Percentiles rank a stretch among this genome's conserved stretches.
phyloP scores from a whole-genome alignment of 768 basidiomycete genomes.

The Heimioporus sp. region DNA sequence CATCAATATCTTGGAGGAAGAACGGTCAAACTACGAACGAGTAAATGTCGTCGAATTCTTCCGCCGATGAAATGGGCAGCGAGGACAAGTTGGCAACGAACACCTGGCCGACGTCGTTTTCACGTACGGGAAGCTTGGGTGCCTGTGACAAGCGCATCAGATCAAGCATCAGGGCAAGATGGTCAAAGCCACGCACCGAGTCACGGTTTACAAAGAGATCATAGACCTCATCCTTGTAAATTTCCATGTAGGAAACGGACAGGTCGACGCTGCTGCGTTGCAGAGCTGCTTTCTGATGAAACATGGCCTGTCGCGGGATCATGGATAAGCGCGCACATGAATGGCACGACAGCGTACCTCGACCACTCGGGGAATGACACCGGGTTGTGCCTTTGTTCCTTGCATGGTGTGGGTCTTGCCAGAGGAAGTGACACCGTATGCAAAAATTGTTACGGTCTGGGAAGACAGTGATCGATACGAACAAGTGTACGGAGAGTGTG shows the following conservation, averaged over 20 bases:
- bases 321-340: not conserved
- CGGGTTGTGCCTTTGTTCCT: slow-evolving; percentile 68
- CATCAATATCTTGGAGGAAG: not conserved
- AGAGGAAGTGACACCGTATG: slow-evolving; percentile 88
- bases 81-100: slow-evolving; percentile 52
- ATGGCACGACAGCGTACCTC: slow-evolving; percentile 42
- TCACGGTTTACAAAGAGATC: slow-evolving; percentile 78
- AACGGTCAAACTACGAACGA: slow-evolving; percentile 34
- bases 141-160: slow-evolving; percentile 32
- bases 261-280: slow-evolving; percentile 45
- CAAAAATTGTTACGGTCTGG: slow-evolving; percentile 84
- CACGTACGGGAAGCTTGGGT: slow-evolving; percentile 54
- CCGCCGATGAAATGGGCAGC: slow-evolving; percentile 35
- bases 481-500: not conserved
- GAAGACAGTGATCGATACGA: not conserved
- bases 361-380: slow-evolving; percentile 84
- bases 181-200: slow-evolving; percentile 42
- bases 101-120: slow-evolving; percentile 50
- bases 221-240: slow-evolving; percentile 90
- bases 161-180: not conserved
- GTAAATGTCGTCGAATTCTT: slow-evolving; percentile 50
- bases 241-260: slow-evolving; percentile 79
- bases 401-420: slow-evolving; percentile 96
- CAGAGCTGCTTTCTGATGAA: slow-evolving; percentile 44
- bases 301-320: slow-evolving; percentile 47